These are phyloP conservation scores for Dichotomopilus funicola DNA, from an alignment of 2,329 filamentous ascomycete species.

Conservation along the genomic window DNA sequence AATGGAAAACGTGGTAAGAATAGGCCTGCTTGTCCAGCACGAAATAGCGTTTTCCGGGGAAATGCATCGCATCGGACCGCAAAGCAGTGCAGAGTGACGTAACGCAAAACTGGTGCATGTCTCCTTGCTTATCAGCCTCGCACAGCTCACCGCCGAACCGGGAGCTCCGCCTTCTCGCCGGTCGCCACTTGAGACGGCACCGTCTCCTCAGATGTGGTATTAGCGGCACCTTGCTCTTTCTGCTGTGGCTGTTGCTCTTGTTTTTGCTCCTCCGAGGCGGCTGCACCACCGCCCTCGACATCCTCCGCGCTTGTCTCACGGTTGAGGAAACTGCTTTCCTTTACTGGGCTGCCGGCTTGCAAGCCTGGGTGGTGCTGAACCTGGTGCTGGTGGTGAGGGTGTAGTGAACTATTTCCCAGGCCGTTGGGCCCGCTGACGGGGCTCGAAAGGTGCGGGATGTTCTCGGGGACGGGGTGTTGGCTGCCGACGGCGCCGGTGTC, in stretches of 20 bases:
- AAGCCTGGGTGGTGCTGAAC: slow-evolving; percentile 37
- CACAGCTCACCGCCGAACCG: slow-evolving; percentile 12
- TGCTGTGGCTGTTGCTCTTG: slow-evolving; percentile 19
- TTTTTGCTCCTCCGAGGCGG: slow-evolving; percentile 3
- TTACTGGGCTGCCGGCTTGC: slow-evolving; percentile 72
- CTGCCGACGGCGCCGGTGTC: slow-evolving; percentile 91
- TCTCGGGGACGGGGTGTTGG: slow-evolving; percentile 89
- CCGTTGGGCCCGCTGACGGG: slow-evolving; percentile 42
- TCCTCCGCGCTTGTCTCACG: slow-evolving; percentile 69
- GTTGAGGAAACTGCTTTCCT: slow-evolving; percentile 83
- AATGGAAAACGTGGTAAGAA: background rate
- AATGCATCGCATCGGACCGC: background rate
- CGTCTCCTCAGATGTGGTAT: background rate
- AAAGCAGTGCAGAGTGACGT: background rate
- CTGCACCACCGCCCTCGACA: slow-evolving; percentile 17
- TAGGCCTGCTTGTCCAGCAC: background rate
- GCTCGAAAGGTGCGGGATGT: slow-evolving; percentile 82
- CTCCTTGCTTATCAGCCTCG: background rate
- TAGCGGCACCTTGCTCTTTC: background rate
- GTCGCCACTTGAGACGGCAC: background rate
- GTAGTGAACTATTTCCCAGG: slow-evolving; percentile 36
- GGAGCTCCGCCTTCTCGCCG: slow-evolving; percentile 10
- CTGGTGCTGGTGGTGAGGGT: slow-evolving; percentile 33
- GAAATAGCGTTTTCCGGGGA: background rate
- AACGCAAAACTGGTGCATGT: background rate